Evolutionary conservation across 495 filamentous ascomycete species (phyloP).

Genomic region (Trichoderma reesei): DNA sequence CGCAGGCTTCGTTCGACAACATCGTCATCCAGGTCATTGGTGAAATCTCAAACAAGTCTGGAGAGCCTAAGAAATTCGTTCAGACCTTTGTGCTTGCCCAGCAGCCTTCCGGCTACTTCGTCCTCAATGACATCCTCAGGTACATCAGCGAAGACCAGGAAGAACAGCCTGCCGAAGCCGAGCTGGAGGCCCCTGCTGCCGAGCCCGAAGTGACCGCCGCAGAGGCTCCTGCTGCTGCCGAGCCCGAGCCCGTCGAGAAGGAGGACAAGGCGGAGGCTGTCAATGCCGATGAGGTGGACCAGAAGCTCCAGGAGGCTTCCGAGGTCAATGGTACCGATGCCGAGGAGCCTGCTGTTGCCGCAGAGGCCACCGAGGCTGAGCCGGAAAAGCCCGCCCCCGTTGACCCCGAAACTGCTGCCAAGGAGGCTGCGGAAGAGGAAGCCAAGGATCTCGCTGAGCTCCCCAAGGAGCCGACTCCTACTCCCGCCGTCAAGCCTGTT

Average conservation of each 20-base stretch:
- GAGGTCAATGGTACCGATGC: constrained; percentile 27
- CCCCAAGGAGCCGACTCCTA: constrained; percentile 50
- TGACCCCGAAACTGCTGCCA: constrained; percentile 25
- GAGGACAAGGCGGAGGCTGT: constrained; percentile 36
- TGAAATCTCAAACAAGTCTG: constrained; percentile 88
- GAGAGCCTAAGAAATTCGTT: constrained; percentile 84
- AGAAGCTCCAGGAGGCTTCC: constrained; percentile 42
- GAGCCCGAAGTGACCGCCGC: constrained; percentile 26
- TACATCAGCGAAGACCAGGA: constrained; percentile 77
- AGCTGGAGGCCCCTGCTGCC: constrained; percentile 25
- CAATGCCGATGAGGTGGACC: constrained; percentile 36
- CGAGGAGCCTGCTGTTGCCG: constrained; percentile 27
- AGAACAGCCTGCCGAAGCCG: constrained; percentile 34
- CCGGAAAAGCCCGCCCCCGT: constrained; percentile 30
- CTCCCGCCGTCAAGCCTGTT: constrained; percentile 40
- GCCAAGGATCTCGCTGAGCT: constrained; percentile 43
- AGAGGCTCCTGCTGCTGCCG: constrained; percentile 39
- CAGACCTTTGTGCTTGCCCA: constrained; percentile 98
- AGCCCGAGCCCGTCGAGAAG: constrained; percentile 31
- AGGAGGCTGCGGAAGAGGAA: constrained; percentile 26
- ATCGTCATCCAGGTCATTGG: constrained; percentile 97
- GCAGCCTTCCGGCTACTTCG: constrained; percentile 95
- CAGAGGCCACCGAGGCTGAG: constrained; percentile 14
- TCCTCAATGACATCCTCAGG: constrained; percentile 94
- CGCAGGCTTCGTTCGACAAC: constrained; percentile 80